A percentile compares a stretch with the other conserved stretches of the same genome.
These are phyloP conservation scores for Metahyphopichia silvanorum DNA, from an alignment of 805 yeast species.

Conservation along the genomic window DNA sequence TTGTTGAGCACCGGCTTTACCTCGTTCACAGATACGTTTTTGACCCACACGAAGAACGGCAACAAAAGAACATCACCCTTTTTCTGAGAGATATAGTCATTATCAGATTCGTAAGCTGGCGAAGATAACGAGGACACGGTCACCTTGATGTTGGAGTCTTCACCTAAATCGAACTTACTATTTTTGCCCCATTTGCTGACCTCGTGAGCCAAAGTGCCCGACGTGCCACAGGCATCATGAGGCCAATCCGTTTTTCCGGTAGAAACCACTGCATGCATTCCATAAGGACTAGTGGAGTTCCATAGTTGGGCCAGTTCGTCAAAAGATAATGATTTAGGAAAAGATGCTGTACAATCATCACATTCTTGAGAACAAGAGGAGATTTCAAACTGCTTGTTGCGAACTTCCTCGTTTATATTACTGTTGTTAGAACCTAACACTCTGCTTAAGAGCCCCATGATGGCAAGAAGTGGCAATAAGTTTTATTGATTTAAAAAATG, in stretches of 20 bases:
- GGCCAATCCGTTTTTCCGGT: conserved; percentile 87
- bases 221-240: conserved; percentile 58
- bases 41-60: conserved; percentile 74
- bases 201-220: conserved; percentile 43
- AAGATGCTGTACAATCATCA: conserved; percentile 48
- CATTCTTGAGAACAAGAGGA: conserved; percentile 56
- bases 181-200: conserved; percentile 36
- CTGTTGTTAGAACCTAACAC: too few species aligned
- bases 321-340: conserved; percentile 49
- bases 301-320: conserved; percentile 47
- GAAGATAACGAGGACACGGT: conserved; percentile 55
- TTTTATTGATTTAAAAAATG: too few species aligned
- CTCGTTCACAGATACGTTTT: conserved; percentile 42
- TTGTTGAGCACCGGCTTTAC: conserved; percentile 43
- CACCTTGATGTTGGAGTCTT: conserved; percentile 38
- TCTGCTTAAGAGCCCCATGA: too few species aligned
- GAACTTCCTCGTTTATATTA: neutral
- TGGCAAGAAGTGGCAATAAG: too few species aligned
- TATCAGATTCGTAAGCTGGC: conserved; percentile 37
- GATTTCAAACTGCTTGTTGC: conserved; percentile 21
- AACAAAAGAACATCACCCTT: conserved; percentile 62
- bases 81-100: conserved; percentile 38
- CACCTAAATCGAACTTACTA: conserved; percentile 16
- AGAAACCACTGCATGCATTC: conserved; percentile 72
- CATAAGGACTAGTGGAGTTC: conserved; percentile 68